These are phyloP conservation scores for Durusdinium trenchii DNA, from an alignment of 73 alveolate species.

Conservation along the genomic window DNA sequence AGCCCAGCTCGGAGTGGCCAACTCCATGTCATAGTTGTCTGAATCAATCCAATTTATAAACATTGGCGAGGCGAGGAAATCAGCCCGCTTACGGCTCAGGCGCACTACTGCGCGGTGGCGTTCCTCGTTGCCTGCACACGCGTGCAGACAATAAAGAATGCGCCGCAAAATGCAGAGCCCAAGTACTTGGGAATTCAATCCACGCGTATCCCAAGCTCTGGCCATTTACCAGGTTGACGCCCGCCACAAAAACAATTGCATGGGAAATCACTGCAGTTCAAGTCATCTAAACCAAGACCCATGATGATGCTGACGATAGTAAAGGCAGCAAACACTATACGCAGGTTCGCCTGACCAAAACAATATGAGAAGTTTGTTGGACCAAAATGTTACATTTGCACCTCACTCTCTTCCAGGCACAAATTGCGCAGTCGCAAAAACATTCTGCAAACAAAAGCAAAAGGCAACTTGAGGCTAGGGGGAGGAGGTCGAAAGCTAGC, in stretches of 20 bases:
- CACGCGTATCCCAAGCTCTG: conserved; percentile 54
- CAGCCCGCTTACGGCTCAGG: not conserved
- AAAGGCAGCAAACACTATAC: conserved; percentile 30
- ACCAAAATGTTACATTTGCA: conserved; percentile 28
- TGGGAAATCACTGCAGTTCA: conserved; percentile 24
- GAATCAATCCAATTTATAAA: conserved; percentile 16
- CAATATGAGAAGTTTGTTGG: conserved; percentile 27
- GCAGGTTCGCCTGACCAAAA: conserved; percentile 47
- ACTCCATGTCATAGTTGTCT: conserved; percentile 7
- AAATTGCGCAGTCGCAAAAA: conserved; percentile 36
- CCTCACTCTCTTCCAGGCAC: conserved; percentile 55
- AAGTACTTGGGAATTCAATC: conserved; percentile 14
- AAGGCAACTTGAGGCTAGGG: too few relatives aligned
- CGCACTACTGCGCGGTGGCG: conserved; percentile 39
- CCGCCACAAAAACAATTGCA: not conserved
- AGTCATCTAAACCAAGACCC: conserved; percentile 23
- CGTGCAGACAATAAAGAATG: too few relatives aligned
- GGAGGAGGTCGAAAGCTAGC: too few relatives aligned
- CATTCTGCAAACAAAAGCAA: not conserved
- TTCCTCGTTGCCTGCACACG: conserved; percentile 14
- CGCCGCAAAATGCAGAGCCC: not conserved
- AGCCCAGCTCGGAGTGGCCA: conserved; percentile 9
- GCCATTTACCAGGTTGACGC: conserved; percentile 53
- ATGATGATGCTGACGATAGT: conserved; percentile 28
- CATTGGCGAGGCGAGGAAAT: not conserved